Percentiles rank a stretch among this genome's conserved stretches.
Conservation (phyloP, 1,284 basidiomycete species). For the Pascua sp. region DNA sequence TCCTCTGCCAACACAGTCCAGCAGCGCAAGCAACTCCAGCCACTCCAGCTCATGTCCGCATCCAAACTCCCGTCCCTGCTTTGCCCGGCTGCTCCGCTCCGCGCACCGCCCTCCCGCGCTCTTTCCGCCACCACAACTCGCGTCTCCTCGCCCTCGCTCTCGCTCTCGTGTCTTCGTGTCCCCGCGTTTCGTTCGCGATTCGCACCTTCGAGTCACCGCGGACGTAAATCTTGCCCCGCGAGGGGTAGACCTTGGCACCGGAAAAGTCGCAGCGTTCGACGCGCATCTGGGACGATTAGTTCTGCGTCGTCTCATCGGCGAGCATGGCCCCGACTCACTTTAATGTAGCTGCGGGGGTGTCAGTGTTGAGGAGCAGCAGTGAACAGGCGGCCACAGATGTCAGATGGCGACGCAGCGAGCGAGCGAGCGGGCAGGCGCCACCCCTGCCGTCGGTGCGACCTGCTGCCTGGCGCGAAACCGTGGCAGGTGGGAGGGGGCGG, state of each 20-base stretch:
- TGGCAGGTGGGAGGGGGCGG: too few relatives aligned
- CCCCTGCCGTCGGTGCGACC: too few relatives aligned
- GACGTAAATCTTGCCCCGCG: constrained; percentile 92
- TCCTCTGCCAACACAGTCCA: not conserved
- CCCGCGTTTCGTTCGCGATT: not conserved
- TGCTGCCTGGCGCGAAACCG: too few relatives aligned
- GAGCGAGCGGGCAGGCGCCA: too few relatives aligned
- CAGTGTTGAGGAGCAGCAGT: not conserved
- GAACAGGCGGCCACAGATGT: not conserved
- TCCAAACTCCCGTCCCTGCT: too few relatives aligned
- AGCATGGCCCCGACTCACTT: not conserved
- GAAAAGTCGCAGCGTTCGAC: constrained; percentile 96
- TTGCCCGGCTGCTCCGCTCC: too few relatives aligned
- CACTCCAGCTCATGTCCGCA: not conserved
- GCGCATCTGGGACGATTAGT: constrained; percentile 60
- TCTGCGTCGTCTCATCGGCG: not conserved
- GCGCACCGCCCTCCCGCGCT: not conserved
- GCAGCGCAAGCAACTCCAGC: not conserved
- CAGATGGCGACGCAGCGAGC: constrained; percentile 2
- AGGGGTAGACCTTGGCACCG: constrained; percentile 92
- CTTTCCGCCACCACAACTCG: not conserved
- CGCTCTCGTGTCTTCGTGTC: not conserved
- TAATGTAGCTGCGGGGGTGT: constrained; percentile 1
- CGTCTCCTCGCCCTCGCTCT: not conserved
- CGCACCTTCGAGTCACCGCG: constrained; percentile 92